Evolutionary conservation across 2,329 filamentous ascomycete species (phyloP).

Genomic region (Lachnellula subtilissima): DNA sequence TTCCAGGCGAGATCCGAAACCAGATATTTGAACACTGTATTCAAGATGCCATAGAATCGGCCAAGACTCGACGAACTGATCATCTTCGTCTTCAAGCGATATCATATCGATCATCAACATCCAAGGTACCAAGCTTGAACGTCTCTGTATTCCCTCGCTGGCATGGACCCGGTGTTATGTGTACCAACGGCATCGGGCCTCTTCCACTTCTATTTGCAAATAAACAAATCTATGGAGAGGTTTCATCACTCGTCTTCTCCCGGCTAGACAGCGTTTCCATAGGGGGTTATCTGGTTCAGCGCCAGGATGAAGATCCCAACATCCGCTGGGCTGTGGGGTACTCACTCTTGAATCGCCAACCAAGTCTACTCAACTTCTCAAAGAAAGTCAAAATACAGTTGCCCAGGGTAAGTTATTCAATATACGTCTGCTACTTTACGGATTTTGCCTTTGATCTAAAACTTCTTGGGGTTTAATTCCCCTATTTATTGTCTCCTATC

Average conservation of each 20-base stretch:
- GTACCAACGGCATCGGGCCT: conserved; percentile 8
- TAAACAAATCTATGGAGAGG: conserved; percentile 11
- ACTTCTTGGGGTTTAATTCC: background rate
- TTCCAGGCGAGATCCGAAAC: conserved; percentile 15
- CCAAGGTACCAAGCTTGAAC: background rate
- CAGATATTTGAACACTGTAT: conserved; percentile 12
- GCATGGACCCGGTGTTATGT: conserved; percentile 1
- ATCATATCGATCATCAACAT: no score
- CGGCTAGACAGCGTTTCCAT: conserved; percentile 9
- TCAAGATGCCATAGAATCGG: conserved; percentile 1
- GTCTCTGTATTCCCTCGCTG: conserved; percentile 6
- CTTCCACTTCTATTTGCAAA: conserved; percentile 15
- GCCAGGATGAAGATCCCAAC: conserved; percentile 12
- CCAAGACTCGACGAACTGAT: background rate
- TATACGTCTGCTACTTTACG: background rate
- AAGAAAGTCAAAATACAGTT: conserved; percentile 11
- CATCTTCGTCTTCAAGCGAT: no score
- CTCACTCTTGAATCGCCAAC: conserved; percentile 4
- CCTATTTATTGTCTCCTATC: background rate
- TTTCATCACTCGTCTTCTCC: conserved; percentile 13
- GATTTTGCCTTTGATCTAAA: background rate
- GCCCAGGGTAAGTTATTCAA: background rate
- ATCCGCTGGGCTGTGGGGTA: conserved; percentile 9
- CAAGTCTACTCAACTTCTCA: conserved; percentile 1
- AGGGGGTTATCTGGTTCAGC: conserved; percentile 13